Percentiles rank a stretch among this genome's conserved stretches.
Evolutionary conservation across 495 filamentous ascomycete species (phyloP).

Genomic region (Glarea lozoyensis): DNA sequence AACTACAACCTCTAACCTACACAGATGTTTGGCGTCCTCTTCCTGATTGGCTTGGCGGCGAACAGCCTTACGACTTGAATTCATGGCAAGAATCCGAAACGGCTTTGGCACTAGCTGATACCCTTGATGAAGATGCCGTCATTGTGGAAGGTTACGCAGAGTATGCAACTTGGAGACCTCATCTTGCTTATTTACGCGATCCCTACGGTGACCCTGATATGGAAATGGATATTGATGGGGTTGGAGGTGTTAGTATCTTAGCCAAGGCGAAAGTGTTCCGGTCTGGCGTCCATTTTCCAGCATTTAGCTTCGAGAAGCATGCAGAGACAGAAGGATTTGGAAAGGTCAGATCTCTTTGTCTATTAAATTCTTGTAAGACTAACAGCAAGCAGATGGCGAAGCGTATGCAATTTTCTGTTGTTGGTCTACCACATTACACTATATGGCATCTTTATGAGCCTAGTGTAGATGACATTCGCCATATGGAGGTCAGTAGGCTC

Average conservation of each 20-base stretch:
- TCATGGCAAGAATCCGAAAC: constrained; percentile 99
- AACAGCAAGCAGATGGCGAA: constrained; percentile 71
- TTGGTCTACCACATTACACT: constrained; percentile 94
- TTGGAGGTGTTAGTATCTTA: constrained; percentile 94
- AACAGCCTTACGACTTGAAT: constrained; percentile 98
- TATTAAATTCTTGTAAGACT: not conserved
- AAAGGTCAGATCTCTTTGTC: constrained; percentile 45
- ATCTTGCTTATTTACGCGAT: constrained; percentile 93
- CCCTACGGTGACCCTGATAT: constrained; percentile 97
- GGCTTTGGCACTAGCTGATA: constrained; percentile 85
- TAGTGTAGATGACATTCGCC: constrained; percentile 89
- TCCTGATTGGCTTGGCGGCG: constrained; percentile 97
- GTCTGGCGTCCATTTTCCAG: constrained; percentile 92
- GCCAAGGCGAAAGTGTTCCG: constrained; percentile 94
- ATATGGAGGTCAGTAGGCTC: constrained; percentile 65
- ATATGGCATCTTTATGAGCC: constrained; percentile 99
- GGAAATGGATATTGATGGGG: constrained; percentile 99
- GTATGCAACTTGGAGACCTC: constrained; percentile 97
- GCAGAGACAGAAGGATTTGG: constrained; percentile 98
- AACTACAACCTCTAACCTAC: constrained; percentile 4
- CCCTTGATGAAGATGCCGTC: constrained; percentile 94
- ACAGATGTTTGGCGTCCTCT: constrained; percentile 97
- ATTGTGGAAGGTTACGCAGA: constrained; percentile 99
- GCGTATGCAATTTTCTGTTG: constrained; percentile 91
- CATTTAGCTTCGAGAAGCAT: constrained; percentile 98